Base-by-base conservation (phyloP, 306 rosid species). In the Ceratonia siliqua region DNA sequence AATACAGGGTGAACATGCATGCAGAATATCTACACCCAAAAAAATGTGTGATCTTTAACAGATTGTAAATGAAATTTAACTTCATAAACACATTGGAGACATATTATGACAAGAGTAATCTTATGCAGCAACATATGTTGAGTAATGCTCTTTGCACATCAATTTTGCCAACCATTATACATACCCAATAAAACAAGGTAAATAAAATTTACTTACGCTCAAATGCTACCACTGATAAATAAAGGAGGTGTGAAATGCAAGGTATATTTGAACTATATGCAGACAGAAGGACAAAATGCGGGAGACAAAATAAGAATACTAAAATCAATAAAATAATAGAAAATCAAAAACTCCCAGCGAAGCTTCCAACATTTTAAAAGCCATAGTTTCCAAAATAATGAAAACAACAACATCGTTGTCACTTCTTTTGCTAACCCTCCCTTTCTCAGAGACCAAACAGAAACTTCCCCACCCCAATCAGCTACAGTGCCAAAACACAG, bases 11-110 rank as follows among this genome's bases (percentile, higher is more conserved):
- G 22, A 46, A 61, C 27, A 43, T 54, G 5, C 62, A 79, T 55
- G 36, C 68, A 77, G 55, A 56, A 48, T 57, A 77, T 85, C 87
- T 82, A 82, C 75, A 73, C n/a, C 72, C 48, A 53, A 86, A 79
- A 28, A 22, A 53, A 21, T 9, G 18, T 25, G 41, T 27, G 59
- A 75, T 79, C 61, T 36, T 56, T 52, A 52, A 56, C 46, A 13
- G 39, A 56, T 10, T 57, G 5, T 12, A 72, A 1, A 42, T 6
- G 30, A 18, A 27, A 15, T 24, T 4, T 2, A 43, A 15, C 17
- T 46, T 46, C 12, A 27, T 42, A 67, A 7, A 27, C 13, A 39
- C 53, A 41, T 12, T 12, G 36, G 36, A 64, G 15, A 46, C 30
- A 27, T 46, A 3, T 9, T n/a, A 67, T 45, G 9, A 46, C 22